Evolutionary conservation across 164 flowering plant genomes (phyloP), one percentile per base, ranked within the genome.

Genomic region (Vitis riparia): DNA sequence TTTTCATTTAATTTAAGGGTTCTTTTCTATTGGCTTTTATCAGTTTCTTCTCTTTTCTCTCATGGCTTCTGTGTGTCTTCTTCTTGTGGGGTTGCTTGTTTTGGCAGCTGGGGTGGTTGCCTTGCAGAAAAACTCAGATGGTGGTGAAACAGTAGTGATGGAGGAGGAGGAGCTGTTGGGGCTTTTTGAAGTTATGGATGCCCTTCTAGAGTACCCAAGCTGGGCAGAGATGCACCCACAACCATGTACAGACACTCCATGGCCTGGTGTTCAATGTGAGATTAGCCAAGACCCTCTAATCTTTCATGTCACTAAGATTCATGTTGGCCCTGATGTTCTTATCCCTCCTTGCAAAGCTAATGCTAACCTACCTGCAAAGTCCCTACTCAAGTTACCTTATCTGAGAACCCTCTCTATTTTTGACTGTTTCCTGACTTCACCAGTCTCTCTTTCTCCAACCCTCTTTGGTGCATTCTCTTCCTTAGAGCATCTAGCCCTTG

Each of bases 251-350:
- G 84, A 86, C 50, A 86, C 89, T 11, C 89, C 87, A 68, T 84
- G 89, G 89, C 87, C 86, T 62, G 87, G 89, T 49, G 63, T 86
- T 67, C 79, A 82, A 69, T 86, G 87, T 75, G 86, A 84, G 67
- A 51, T 84, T 47, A 78, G 70, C 68, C 71, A 68, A 58, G 72
- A 72, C 51, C 76, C 75, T 63, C 69, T 76, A 32, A 56, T 77
- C 52, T 79, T 86, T 59, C 90, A 84, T 72, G 78, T 84, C 69
- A 86, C 90, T 29, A 79, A 73, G 75, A 73, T 86, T 61, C 88
- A 82, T 65, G 53, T 84, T 51, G 85, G 84, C 53, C 77, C 77
- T 59, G 86, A 86, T 69, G 63, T 86, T 61, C 17, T 76, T 9
- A 47, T 55, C 73, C 86, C 86, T 51, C 80, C 86, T 65, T 82